Evolutionary conservation across 169 alveolate species (phyloP).

Genomic region (Plasmodium reichenowi): DNA sequence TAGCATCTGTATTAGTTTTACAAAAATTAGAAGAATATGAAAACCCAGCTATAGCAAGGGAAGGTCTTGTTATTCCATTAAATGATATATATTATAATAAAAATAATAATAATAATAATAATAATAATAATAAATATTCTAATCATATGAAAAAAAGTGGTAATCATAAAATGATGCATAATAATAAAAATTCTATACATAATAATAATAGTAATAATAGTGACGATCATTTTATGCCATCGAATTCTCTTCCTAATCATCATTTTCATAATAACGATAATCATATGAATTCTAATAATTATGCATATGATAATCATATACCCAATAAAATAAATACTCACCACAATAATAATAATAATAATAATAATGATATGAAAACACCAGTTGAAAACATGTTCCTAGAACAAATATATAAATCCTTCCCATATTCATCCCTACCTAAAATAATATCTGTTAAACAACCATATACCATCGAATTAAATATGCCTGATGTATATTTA

Average conservation of each 20-base stretch:
- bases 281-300: background rate
- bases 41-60: slow-evolving; percentile 60
- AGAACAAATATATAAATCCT: slow-evolving; percentile 49
- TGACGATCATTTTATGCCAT: slow-evolving; percentile 7
- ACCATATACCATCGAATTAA: slow-evolving; percentile 71
- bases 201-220: background rate
- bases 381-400: slow-evolving; percentile 36
- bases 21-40: slow-evolving; percentile 76
- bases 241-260: slow-evolving; percentile 12
- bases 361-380: slow-evolving; percentile 45
- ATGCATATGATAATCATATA: background rate
- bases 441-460: slow-evolving; percentile 56
- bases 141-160: background rate
- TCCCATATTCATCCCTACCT: slow-evolving; percentile 56
- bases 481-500: slow-evolving; percentile 72
- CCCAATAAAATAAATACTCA: slow-evolving; percentile 1
- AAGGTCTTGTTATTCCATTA: slow-evolving; percentile 59
- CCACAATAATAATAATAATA: slow-evolving; percentile 7
- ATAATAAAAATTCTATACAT: background rate
- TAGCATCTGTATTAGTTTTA: slow-evolving; percentile 51
- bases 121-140: slow-evolving; percentile 16
- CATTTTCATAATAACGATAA: background rate
- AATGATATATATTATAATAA: slow-evolving; percentile 25
- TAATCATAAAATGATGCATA: slow-evolving; percentile 1
- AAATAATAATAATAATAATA: background rate